These are phyloP conservation scores for Xylariaceae sp. DNA, from an alignment of 2,329 filamentous ascomycete genomes.

Conservation along the genomic window DNA sequence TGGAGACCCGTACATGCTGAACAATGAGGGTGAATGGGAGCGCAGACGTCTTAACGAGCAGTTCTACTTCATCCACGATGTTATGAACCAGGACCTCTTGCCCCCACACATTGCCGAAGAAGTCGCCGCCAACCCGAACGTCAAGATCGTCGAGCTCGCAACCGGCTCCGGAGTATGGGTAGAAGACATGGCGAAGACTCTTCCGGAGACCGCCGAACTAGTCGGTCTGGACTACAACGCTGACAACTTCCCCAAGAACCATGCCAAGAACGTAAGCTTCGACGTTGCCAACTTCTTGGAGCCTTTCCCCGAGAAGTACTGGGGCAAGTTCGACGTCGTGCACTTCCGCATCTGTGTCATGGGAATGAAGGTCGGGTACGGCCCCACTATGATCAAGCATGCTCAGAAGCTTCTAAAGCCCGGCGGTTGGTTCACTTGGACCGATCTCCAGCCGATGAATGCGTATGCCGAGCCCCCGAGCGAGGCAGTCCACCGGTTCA, in stretches of 20 bases:
- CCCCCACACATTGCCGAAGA: conserved; percentile 5
- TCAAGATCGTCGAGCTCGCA: conserved; percentile 11
- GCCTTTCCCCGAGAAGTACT: conserved; percentile 10
- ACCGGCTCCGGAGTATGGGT: conserved; percentile 16
- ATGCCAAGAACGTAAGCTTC: conserved; percentile 9
- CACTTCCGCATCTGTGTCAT: conserved; percentile 9
- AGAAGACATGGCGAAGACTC: conserved; percentile 6
- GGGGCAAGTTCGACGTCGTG: conserved; percentile 10
- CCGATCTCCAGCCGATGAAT: neutral
- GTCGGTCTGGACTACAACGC: conserved; percentile 15
- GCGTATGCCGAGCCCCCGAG: conserved; percentile 6
- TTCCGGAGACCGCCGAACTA: conserved; percentile 12
- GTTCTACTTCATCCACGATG: no score
- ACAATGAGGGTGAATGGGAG: no score
- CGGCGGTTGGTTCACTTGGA: conserved; percentile 16
- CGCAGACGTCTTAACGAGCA: no score
- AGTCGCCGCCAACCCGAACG: conserved; percentile 4
- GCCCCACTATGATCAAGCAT: conserved; percentile 2
- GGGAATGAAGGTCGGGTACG: conserved; percentile 3
- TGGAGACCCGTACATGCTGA: no score
- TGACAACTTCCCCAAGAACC: conserved; percentile 12
- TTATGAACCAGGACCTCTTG: conserved; percentile 1
- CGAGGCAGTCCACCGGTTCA: conserved; percentile 1
- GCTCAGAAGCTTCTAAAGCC: conserved; percentile 11
- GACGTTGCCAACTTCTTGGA: conserved; percentile 9